Evolutionary conservation across 176 grass and related monocot species (phyloP), one percentile per base, ranked within the genome.

Genomic region (Phragmites australis): DNA sequence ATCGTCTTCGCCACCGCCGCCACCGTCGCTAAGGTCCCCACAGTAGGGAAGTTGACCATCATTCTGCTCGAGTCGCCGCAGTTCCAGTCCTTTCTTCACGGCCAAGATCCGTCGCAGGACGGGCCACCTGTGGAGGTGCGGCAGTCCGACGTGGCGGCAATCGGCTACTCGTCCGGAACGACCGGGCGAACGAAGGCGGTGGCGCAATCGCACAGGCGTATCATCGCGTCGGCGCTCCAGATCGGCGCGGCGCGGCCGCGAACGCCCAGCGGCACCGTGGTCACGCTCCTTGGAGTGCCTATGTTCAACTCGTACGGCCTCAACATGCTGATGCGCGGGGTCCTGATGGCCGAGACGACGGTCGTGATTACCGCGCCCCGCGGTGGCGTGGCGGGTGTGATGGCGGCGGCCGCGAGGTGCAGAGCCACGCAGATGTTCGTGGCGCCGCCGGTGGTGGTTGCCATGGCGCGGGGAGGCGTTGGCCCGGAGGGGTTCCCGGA

Each of bases 371-470:
- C 69, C 69, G 29, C 46, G 4, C 0, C 27, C 25, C 26, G 45
- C 0, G 27, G 68, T 3, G 45, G 68, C 45, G 68, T 26, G 15
- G 45, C 25, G 3, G 68, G 14, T 25, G 68, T 71, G 26, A 8
- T 30, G 26, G 45, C 46, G 16, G 68, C 26, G 16, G 68, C 68
- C 3, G 45, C 68, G 1, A 72, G 47, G 46, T 72, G 47, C 46
- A 0, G 69, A 1, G 69, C 69, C 46, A 72, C 69, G 69, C 69
- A 72, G 47, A 52, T 72, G 69, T 72, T 72, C 27, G 47, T 72
- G 17, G 47, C 69, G 69, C 69, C 69, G 45, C 69, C 69, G 9
- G 47, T 52, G 13, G 47, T 72, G 69, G 46, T 32, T 27, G 47
- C 69, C 27, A 72, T 72, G 47, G 47, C 46, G 17, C 27, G 45